phyloP scores from a whole-genome alignment of 148 eudicot genomes.

The Silene conica region DNA sequence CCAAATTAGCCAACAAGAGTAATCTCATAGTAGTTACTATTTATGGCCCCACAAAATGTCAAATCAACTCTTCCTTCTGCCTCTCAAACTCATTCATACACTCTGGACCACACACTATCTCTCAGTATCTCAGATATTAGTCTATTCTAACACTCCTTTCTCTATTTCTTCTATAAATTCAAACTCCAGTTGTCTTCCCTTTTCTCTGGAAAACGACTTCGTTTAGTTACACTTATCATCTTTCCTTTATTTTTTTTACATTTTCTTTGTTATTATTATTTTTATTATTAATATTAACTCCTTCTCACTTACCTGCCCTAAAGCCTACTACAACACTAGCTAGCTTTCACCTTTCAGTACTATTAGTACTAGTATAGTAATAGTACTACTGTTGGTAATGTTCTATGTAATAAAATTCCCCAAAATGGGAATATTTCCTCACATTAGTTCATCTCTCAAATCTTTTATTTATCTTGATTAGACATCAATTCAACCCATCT shows the following conservation, averaged over 20 bases:
- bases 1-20: conserved; percentile 20
- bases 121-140: background rate
- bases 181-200: conserved; percentile 15
- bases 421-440: conserved; percentile 8
- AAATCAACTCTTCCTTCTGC: background rate
- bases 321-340: background rate
- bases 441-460: background rate
- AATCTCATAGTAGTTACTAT: conserved; percentile 25
- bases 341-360: background rate
- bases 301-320: conserved; percentile 26
- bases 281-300: too few species aligned
- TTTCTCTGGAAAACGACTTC: conserved; percentile 15
- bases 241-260: too few species aligned
- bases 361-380: background rate
- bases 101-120: conserved; percentile 23
- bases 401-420: background rate
- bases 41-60: conserved; percentile 27
- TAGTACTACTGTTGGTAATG: conserved; percentile 14
- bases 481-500: too few species aligned
- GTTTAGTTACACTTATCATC: background rate
- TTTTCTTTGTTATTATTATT: too few species aligned
- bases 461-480: background rate
- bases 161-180: conserved; percentile 10
- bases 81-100: background rate
- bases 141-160: background rate